Base-by-base conservation (phyloP, 2,329 filamentous ascomycete genomes). In the Xylogone sp. region DNA sequence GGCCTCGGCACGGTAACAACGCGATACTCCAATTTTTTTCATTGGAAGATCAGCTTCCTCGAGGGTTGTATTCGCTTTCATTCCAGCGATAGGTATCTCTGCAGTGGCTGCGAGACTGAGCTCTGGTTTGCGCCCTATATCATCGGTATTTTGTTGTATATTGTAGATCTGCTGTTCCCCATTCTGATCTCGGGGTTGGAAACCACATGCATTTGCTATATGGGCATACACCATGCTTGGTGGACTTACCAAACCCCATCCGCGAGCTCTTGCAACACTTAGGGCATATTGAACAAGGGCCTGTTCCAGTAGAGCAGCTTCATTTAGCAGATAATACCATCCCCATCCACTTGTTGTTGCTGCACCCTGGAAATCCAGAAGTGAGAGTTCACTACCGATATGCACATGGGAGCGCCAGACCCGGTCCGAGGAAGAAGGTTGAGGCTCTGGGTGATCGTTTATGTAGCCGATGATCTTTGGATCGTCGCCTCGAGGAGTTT, bases 1-100 rank as follows among this genome's bases (percentile, higher is more conserved):
- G 0, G 94, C 94, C 72, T 99, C 94, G 43, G 94, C 94, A 48
- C 94, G 87, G 71, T 95, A 99, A 75, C 92, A 96, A n/a, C 94
- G 81, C 51, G 90, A 96, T 1, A 88, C 84, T 16, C 89, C 94
- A 2, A 95, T 90, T 18, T 86, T 77, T 68, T 90, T 93, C 39
- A 90, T 61, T 0, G 94, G 94, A 0, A 97, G 75, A 2, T 87
- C 75, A 1, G 72, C 67, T 19, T 81, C 77, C 42, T 84, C 78
- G 3, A 97, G 70, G 1, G 81, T 82, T 4, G 81, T 77, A 58
- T 87, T 84, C 13, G 92, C 91, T 65, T 90, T 87, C 83, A 97
- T 93, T 9, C 86, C 92, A 0, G 94, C 94, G 2, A 99, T 82
- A 0, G 94, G 90, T 54, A 99, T 97, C 73, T 99, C 94, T 1